A percentile compares a stretch with the other conserved stretches of the same genome.
Evolutionary conservation across 1,284 basidiomycete species (phyloP).

Genomic region (Ceratobasidium sp.): DNA sequence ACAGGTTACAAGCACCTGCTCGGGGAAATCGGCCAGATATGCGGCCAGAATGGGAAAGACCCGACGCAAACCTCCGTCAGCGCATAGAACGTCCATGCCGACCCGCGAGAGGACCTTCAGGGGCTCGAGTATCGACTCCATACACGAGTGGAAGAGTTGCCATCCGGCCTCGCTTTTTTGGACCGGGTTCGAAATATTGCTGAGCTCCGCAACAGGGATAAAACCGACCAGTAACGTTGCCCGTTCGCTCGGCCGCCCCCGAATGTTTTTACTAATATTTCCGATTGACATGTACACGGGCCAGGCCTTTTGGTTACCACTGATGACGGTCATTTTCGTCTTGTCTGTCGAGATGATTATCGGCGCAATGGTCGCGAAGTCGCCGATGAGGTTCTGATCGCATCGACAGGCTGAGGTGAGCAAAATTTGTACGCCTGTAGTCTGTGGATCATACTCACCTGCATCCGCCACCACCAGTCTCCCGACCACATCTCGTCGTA

Average conservation of each 20-base stretch:
- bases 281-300: slow-evolving; percentile 48
- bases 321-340: slow-evolving; percentile 45
- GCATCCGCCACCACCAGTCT: slow-evolving; percentile 47
- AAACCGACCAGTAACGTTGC: slow-evolving; percentile 45
- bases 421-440: too few species aligned
- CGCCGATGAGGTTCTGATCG: background rate
- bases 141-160: slow-evolving; percentile 53
- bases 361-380: slow-evolving; percentile 39
- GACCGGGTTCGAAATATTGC: background rate
- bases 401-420: background rate
- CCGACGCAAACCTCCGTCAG: slow-evolving; percentile 53
- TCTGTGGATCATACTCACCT: slow-evolving; percentile 14
- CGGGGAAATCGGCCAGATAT: slow-evolving; percentile 55
- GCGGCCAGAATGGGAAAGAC: slow-evolving; percentile 55
- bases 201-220: background rate
- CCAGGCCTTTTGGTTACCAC: slow-evolving; percentile 44
- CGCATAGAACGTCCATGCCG: slow-evolving; percentile 52
- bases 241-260: background rate
- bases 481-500: slow-evolving; percentile 47
- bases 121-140: slow-evolving; percentile 50
- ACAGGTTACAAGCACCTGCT: slow-evolving; percentile 54
- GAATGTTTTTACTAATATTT: slow-evolving; percentile 46
- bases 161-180: background rate
- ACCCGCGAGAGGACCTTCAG: slow-evolving; percentile 46
- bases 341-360: slow-evolving; percentile 47